Evolutionary conservation across 352 stramenopile species (phyloP), one percentile per base, ranked within the genome.

Genomic region (Globisporangium echinulatum): DNA sequence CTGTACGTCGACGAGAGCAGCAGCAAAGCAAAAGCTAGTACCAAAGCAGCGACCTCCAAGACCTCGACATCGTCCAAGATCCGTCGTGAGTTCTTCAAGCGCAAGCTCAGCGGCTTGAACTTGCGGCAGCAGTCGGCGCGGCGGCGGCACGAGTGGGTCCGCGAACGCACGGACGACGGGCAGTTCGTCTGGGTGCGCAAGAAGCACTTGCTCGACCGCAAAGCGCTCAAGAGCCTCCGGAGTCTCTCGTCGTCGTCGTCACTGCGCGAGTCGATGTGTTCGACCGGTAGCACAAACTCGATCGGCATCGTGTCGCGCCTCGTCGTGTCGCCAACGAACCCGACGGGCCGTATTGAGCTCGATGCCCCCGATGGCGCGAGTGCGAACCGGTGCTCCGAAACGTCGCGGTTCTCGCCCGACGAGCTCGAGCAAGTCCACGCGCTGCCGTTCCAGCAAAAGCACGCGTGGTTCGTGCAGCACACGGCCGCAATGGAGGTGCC

Each of bases 391-490:
- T 79, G 71, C 53, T 87, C 79, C 7, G 69, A 85, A n/a, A 72
- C 62, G 36, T 87, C 76, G 9, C 69, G 74, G 11, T 89, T 92
- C n/a, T 78, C 82, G 0, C 58, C 79, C 11, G 79, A 90, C 19
- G 85, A 94, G 42, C 50, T 94, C 19, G 80, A 92, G 64, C 70
- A 86, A 58, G 79, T 94, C 7, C 65, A 70, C 13, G 58, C 59
- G 52, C 68, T 94, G 7, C 77, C 85, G 36, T 94, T 94, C 68
- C 85, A 92, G 74, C 85, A 92, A 63, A 94, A 94, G 59, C 82
- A 92, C 57, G 82, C 85, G 52, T 94, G 85, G 85, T 94, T 94
- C 69, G 82, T 92, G 6, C 82, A 94, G 64, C 83, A 92, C 60
- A 92, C 83, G 5, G 83, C 85, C 1, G 77, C 85, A 1, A 87